A percentile compares a stretch with the other conserved stretches of the same genome.
Conservation (phyloP, 108 stramenopile genomes). For the Pseudonitzschia multiseries region DNA sequence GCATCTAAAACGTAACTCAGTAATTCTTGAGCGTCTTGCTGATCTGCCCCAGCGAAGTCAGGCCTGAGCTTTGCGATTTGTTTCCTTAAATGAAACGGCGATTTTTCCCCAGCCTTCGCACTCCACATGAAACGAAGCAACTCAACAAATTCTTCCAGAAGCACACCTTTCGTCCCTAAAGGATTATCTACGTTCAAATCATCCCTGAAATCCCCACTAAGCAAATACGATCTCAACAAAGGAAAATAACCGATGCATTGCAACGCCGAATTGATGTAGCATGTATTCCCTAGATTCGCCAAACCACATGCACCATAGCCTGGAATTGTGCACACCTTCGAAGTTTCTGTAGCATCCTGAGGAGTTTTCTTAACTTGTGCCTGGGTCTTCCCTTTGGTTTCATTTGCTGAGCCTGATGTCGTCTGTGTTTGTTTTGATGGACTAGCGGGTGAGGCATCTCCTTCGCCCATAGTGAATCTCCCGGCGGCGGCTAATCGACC, state of each 20-base stretch:
- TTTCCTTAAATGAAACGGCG: constrained; percentile 73
- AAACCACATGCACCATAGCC: constrained; percentile 87
- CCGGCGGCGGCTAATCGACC: constrained; percentile 80
- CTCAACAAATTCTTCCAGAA: constrained; percentile 90
- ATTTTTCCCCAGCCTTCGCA: constrained; percentile 66
- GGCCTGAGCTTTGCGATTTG: constrained; percentile 71
- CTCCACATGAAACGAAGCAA: constrained; percentile 87
- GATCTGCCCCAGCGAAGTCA: constrained; percentile 90
- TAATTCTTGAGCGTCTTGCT: constrained; percentile 96
- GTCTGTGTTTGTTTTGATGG: constrained; percentile 23
- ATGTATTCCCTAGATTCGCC: constrained; percentile 92
- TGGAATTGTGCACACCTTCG: constrained; percentile 73
- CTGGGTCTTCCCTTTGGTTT: constrained; percentile 44
- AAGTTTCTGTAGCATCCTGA: constrained; percentile 23
- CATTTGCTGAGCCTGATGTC: constrained; percentile 22
- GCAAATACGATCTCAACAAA: constrained; percentile 81
- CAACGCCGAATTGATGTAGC: constrained; percentile 93
- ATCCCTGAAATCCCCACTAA: constrained; percentile 77
- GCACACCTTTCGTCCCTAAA: constrained; percentile 90
- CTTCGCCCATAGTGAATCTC: constrained; percentile 62
- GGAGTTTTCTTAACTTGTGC: constrained; percentile 50
- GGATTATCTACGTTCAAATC: constrained; percentile 95
- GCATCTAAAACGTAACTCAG: constrained; percentile 90
- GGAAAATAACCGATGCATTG: constrained; percentile 93
- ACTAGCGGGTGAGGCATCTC: constrained; percentile 23